These are phyloP conservation scores for Malania oleifera DNA, from an alignment of 164 flowering plant genomes.

Conservation along the genomic window DNA sequence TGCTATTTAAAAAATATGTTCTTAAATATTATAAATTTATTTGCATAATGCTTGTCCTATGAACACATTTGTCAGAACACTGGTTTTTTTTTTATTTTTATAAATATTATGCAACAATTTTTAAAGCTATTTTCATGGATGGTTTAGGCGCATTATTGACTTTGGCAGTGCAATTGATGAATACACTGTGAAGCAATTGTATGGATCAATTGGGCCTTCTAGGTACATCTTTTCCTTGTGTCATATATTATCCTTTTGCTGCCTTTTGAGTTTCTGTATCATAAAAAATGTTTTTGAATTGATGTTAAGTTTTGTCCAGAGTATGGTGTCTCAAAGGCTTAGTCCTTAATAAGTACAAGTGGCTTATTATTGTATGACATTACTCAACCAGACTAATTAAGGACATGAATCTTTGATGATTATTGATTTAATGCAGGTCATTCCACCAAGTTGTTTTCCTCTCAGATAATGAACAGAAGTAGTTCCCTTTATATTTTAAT, in stretches of 20 bases:
- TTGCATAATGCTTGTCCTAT: too few relatives aligned
- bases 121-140: slow-evolving; percentile 3
- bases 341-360: neutral
- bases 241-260: slow-evolving; percentile 1
- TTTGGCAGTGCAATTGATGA: slow-evolving; percentile 95
- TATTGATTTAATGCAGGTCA: neutral
- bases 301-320: neutral
- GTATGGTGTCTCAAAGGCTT: neutral
- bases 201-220: slow-evolving; percentile 86
- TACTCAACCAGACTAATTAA: neutral
- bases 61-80: too few relatives aligned
- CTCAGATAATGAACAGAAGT: neutral
- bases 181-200: slow-evolving; percentile 75
- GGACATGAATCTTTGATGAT: neutral
- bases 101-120: neutral
- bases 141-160: slow-evolving; percentile 89
- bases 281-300: neutral
- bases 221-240: slow-evolving; percentile 38
- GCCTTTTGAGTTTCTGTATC: neutral
- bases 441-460: neutral
- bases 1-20: too few relatives aligned
- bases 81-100: neutral
- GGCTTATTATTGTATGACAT: neutral
- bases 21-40: too few relatives aligned
- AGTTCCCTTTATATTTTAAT: neutral